Base-by-base conservation (phyloP, 306 rosid genomes). In the Vigna trinervia region DNA sequence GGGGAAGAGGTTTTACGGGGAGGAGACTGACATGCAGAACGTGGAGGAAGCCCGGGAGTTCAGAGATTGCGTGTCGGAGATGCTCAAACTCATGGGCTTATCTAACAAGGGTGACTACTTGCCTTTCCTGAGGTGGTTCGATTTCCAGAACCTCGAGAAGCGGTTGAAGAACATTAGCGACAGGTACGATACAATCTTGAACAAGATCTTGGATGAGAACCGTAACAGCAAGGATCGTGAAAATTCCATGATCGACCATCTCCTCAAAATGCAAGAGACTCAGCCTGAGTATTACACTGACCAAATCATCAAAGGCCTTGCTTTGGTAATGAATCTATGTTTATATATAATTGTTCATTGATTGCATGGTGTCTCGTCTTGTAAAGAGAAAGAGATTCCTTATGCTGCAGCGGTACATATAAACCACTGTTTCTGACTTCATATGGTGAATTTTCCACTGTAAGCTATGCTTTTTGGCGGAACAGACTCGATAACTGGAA, bases 251-350 rank as follows among this genome's bases (percentile, higher is more conserved):
- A 78, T 89, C 0, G 81, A 82, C 8, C 89, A 87, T 73, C 84
- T 89, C 10, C 77, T 89, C 0, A 83, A 63, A 11, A 14, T 82
- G 4, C 91, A 85, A 26, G 53, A 87, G 2, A 65, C 85, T 0
- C 79, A 87, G 10, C 74, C 84, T 12, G 53, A 75, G 8, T 69
- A 81, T 8, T 81, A 81, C 5, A 68, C 84, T 12, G 91, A 89
- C 50, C 69, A 84, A 68, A 80, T 85, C 12, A 89, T 87, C 83
- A 89, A 89, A 43, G 91, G 91, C 7, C 79, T 80, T 65, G 73
- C 69, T 41, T 12, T 78, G 87, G 90, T 88, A 57, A 34, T 34
- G 7, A 34, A 34, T 34, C 6, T 34, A 34, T 34, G 6, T 34
- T 4, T 34, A 8, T 26, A 26, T 26, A 26, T 26, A 26, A 26